phyloP scores from a whole-genome alignment of 768 basidiomycete genomes.

The Leccinum obscurum region DNA sequence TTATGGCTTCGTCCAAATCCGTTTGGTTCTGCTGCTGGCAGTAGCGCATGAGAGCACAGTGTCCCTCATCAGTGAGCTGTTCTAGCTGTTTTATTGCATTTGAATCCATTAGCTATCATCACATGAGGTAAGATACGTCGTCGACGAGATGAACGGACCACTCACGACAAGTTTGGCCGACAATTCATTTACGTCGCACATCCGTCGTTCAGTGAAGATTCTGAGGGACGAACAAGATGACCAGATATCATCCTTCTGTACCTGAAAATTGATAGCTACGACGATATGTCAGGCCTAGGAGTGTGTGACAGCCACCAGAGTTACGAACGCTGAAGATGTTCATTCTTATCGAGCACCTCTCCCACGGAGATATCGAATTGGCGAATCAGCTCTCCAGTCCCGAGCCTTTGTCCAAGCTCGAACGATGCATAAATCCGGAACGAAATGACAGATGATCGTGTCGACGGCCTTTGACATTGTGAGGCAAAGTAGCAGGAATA shows the following conservation, averaged over 20 bases:
- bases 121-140: background rate
- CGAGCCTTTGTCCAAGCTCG: background rate
- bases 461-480: background rate
- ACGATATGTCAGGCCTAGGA: background rate
- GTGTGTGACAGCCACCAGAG: background rate
- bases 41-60: background rate
- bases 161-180: background rate
- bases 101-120: too few relatives aligned
- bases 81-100: background rate
- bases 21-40: background rate
- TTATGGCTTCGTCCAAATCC: background rate
- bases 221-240: background rate
- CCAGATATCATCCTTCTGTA: background rate
- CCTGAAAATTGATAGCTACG: background rate
- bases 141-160: background rate
- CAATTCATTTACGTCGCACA: background rate
- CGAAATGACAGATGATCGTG: background rate
- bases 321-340: background rate
- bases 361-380: background rate
- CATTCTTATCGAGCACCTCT: background rate
- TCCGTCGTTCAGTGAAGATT: background rate
- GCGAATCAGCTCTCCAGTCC: background rate
- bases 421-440: background rate
- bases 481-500: background rate
- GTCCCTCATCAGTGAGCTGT: background rate